phyloP scores from a whole-genome alignment of 768 basidiomycete genomes.

The Termitomyces sp. region DNA sequence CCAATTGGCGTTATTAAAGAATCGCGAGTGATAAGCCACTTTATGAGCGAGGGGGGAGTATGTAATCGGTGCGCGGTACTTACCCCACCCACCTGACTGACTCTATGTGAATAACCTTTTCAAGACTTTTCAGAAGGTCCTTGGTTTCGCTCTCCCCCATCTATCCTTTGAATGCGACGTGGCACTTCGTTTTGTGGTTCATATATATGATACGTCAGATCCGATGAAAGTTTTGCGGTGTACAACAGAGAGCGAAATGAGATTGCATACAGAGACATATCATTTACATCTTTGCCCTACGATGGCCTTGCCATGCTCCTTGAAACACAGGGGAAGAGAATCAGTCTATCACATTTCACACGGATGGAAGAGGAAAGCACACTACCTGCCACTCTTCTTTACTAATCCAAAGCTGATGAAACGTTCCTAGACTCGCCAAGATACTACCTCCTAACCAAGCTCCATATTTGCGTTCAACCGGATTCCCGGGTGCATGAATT shows the following conservation, averaged over 20 bases:
- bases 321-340: not conserved
- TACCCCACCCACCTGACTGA: too few species aligned
- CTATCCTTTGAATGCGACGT: not conserved
- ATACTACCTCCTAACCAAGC: constrained; percentile 97
- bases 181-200: not conserved
- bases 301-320: constrained; percentile 83
- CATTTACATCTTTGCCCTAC: constrained; percentile 85
- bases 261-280: constrained; percentile 5
- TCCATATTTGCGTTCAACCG: constrained; percentile 84
- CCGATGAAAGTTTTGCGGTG: not conserved
- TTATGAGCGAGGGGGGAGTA: not conserved
- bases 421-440: constrained; percentile 90
- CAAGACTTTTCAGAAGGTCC: too few species aligned
- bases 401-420: constrained; percentile 97
- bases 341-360: not conserved
- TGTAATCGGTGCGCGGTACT: too few species aligned
- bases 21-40: not conserved
- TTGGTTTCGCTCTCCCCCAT: too few species aligned
- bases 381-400: constrained; percentile 87
- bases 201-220: not conserved
- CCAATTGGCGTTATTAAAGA: not conserved
- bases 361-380: not conserved
- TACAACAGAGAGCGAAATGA: not conserved
- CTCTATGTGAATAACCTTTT: not conserved
- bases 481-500: constrained; percentile 89